Evolutionary conservation across 768 basidiomycete genomes (phyloP), one percentile per base, ranked within the genome.

Genomic region (Pholiota molesta): DNA sequence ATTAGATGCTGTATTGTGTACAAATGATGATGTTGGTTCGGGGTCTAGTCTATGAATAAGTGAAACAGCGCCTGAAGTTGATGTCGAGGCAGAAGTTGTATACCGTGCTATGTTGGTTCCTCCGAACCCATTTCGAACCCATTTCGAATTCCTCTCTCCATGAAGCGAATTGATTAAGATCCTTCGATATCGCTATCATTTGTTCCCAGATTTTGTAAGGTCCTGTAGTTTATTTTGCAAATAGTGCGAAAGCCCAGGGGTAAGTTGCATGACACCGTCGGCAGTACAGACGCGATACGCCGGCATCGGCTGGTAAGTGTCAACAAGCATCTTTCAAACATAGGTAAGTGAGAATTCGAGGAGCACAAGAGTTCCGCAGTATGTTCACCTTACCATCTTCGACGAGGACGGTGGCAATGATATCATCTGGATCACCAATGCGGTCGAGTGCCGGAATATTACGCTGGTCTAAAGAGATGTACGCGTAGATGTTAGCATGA

Each of bases 221-320:
- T 60, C 53, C 4, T 14, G 28, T 9, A 60, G 52, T 13, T 39
- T 37, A 19, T 39, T 29, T 29, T 54, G 52, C 29, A 92, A 78
- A 42, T 81, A 78, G 63, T 72, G 69, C 39, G 83, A 80, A 9
- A 94, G 78, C 2, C 89, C 91, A 5, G 86, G 84, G 0, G 91
- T 91, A 54, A 94, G 80, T 61, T 85, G 83, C 1, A 81, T 79
- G 0, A 90, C 74, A 2, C 92, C 93, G 61, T 93, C 90, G 11
- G 83, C 73, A 1, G 93, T 94, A 73, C 89, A 92, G 17, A 94
- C 62, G 19, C 93, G 85, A 72, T 94, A 94, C 7, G 92, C 81
- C 0, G 92, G 91, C 92, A 94, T 94, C 5, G 89, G 81, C 68
- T 90, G 85, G 66, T 94, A 94, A 1, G 92, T 94, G 28, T 90